Base-by-base conservation (phyloP, 164 flowering plant species). In the Tetracentron sinense region DNA sequence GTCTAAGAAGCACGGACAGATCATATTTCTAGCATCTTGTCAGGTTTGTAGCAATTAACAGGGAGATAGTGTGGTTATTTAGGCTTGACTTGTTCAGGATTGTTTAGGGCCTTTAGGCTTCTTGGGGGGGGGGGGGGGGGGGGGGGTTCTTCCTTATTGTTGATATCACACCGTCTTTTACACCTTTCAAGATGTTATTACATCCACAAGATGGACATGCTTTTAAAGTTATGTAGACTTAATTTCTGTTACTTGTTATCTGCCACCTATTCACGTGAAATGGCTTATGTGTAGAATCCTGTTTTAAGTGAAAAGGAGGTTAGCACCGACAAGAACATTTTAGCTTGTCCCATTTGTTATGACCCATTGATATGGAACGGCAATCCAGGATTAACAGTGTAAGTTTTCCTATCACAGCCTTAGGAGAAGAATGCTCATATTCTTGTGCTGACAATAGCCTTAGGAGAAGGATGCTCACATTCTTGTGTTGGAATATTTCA, bases 281-380 rank as follows among this genome's bases (percentile, higher is more conserved):
- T 29, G 62, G 38, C 21, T 42, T 50, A 4, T 52, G 11, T 17
- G 48, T 61, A 89, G 96, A 86, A 72, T 44, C 61, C 78, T 52
- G 17, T 63, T 62, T 47, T 69, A 35, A 72, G 68, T 61, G 81
- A 74, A 42, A 59, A 70, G 44, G 78, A 69, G 60, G 46, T 29
- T 29, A 67, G 26, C 28, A 62, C 56, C 49, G 59, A 60, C 51
- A 74, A 66, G 52, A 71, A 56, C 71, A 53, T 74, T 48, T 79
- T 90, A 61, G 96, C 93, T 64, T 91, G 97, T 65, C 91, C 97
- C 28, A 77, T 91, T 51, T 91, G 97, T 73, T 85, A 76, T 67
- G 73, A 76, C 14, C 76, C 71, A 19, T 58, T 91, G 23, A 69
- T 54, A 12, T 54, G 64, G 72, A 77, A 60, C 27, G 72, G 72